These are phyloP conservation scores for Amoebophrya sp. DNA, from an alignment of 169 alveolate genomes.

Conservation along the genomic window DNA sequence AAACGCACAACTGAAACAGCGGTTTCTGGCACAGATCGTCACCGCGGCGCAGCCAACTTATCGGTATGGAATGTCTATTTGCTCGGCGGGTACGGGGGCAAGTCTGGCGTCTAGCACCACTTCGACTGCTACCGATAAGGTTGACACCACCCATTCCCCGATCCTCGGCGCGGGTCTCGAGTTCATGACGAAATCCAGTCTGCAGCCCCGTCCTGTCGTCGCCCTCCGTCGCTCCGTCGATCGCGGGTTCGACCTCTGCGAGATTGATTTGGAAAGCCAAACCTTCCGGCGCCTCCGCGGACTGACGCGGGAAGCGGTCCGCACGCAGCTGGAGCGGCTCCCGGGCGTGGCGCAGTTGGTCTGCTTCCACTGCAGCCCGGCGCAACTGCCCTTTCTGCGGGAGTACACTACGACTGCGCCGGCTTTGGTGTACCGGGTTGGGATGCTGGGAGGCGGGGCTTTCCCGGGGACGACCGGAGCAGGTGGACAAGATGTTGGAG, in stretches of 20 bases:
- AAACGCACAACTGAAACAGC: background rate
- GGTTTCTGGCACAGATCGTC: background rate
- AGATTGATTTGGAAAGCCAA: background rate
- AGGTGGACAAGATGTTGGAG: too few relatives aligned
- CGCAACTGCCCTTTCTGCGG: background rate
- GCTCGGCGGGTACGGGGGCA: too few relatives aligned
- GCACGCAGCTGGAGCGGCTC: background rate
- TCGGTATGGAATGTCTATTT: too few relatives aligned
- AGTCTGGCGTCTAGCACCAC: too few relatives aligned
- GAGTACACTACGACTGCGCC: background rate
- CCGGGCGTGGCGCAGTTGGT: background rate
- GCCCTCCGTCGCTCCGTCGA: background rate
- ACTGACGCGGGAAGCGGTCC: background rate
- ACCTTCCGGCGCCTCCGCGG: background rate
- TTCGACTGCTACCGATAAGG: too few relatives aligned
- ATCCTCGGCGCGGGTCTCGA: too few relatives aligned
- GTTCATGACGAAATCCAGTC: too few relatives aligned
- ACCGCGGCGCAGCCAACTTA: background rate
- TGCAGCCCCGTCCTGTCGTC: background rate
- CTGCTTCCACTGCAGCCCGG: background rate
- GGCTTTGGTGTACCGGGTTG: too few relatives aligned
- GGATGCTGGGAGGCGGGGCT: too few relatives aligned
- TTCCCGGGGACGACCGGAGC: too few relatives aligned
- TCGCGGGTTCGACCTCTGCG: background rate
- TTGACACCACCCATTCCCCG: too few relatives aligned